phyloP scores from a whole-genome alignment of 2,329 filamentous ascomycete species.

The Didymella exigua region DNA sequence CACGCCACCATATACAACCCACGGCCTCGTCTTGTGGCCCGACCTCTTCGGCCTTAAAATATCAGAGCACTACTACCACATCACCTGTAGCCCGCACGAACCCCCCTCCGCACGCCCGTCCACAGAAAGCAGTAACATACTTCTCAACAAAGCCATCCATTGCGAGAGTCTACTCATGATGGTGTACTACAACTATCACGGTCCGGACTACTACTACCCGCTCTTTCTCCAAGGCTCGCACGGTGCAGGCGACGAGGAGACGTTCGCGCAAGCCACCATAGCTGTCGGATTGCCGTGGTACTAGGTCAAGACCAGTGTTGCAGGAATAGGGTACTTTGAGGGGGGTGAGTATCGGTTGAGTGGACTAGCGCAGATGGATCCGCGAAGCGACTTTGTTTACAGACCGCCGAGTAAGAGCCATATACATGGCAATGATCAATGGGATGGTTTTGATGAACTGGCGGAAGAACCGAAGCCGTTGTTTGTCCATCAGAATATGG shows the following conservation, averaged over 20 bases:
- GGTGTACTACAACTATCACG: conserved; percentile 63
- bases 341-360: conserved; percentile 19
- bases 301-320: conserved; percentile 45
- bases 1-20: conserved; percentile 58
- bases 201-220: conserved; percentile 58
- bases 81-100: conserved; percentile 47
- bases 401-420: conserved; percentile 23
- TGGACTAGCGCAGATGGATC: conserved; percentile 30
- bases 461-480: conserved; percentile 15
- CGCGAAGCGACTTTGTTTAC: conserved; percentile 27
- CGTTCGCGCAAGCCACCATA: conserved; percentile 54
- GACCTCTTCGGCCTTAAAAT: conserved; percentile 58
- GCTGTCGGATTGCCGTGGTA: conserved; percentile 51
- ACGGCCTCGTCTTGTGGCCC: conserved; percentile 63
- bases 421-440: conserved; percentile 16
- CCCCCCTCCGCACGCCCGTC: conserved; percentile 42
- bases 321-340: conserved; percentile 36
- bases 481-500: conserved; percentile 32
- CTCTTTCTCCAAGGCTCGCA: conserved; percentile 53
- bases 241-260: conserved; percentile 58
- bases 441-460: conserved; percentile 11
- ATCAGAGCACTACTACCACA: conserved; percentile 54
- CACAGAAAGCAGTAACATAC: conserved; percentile 57
- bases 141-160: conserved; percentile 57
- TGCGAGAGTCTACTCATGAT: conserved; percentile 55